Percentiles rank a stretch among this genome's conserved stretches.
phyloP scores from a whole-genome alignment of 2,329 filamentous ascomycete species.

The Aspergillus intermedius region DNA sequence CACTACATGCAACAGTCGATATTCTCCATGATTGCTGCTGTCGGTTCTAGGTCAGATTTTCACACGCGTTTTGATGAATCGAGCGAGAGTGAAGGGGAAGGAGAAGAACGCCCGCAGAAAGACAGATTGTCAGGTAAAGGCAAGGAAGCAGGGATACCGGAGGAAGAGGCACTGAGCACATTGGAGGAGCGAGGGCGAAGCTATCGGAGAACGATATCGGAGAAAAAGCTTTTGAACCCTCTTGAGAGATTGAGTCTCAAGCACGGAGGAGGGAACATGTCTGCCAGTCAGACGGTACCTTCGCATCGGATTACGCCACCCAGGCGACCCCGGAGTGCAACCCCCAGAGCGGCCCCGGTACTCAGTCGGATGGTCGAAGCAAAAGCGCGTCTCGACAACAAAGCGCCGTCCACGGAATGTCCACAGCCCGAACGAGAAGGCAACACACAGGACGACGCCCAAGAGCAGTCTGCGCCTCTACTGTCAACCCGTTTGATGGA shows the following conservation, averaged over 20 bases:
- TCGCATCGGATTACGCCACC: constrained; percentile 12
- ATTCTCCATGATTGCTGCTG: constrained; percentile 85
- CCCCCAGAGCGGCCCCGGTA: constrained; percentile 57
- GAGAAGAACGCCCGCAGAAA: constrained; percentile 21
- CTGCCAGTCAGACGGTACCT: constrained; percentile 14
- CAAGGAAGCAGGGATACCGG: constrained; percentile 1
- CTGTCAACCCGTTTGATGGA: constrained; percentile 69
- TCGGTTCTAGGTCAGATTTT: constrained; percentile 75
- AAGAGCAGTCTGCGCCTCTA: constrained; percentile 45
- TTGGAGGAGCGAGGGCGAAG: constrained; percentile 35
- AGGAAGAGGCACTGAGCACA: constrained; percentile 5
- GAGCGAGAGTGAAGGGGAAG: constrained; percentile 67
- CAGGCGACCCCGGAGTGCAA: constrained; percentile 27
- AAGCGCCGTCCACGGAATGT: constrained; percentile 12
- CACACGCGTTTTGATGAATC: constrained; percentile 75
- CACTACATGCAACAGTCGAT: constrained; percentile 88
- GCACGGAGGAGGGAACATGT: constrained; percentile 16
- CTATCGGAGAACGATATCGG: constrained; percentile 57
- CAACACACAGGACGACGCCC: constrained; percentile 46
- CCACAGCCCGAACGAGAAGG: constrained; percentile 14
- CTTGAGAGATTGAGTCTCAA: constrained; percentile 51
- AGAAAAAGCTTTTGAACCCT: constrained; percentile 54
- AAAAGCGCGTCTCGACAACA: constrained; percentile 51
- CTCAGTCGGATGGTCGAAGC: constrained; percentile 74
- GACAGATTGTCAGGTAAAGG: constrained; percentile 2